Evolutionary conservation across 208 protist genomes (phyloP).

Genomic region (Acanthamoeba healyi): DNA sequence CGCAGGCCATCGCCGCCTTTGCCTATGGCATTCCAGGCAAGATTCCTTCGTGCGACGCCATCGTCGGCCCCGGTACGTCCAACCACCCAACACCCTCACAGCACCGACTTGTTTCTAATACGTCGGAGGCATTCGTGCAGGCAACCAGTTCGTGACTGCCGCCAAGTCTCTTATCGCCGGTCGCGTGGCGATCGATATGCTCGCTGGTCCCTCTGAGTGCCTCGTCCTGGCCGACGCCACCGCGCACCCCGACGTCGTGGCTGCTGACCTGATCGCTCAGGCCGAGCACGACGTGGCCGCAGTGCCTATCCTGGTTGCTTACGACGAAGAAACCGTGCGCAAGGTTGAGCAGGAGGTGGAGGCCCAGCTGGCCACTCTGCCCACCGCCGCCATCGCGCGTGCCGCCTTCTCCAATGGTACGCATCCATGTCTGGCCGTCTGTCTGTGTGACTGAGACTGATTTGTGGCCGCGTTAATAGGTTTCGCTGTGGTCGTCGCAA

Average conservation of each 20-base stretch:
- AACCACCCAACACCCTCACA: not conserved
- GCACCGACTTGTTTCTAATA: not conserved
- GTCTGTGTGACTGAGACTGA: not conserved
- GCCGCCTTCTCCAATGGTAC: slow-evolving; percentile 60
- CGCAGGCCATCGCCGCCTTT: slow-evolving; percentile 90
- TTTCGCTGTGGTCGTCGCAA: slow-evolving; percentile 77
- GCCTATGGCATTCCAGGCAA: slow-evolving; percentile 86
- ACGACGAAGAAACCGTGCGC: slow-evolving; percentile 75
- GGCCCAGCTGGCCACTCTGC: slow-evolving; percentile 79
- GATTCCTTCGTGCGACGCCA: slow-evolving; percentile 86
- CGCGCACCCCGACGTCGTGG: slow-evolving; percentile 86
- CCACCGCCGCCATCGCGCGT: slow-evolving; percentile 78
- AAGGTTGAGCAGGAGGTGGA: slow-evolving; percentile 80
- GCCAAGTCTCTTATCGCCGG: slow-evolving; percentile 91
- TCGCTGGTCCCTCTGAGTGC: slow-evolving; percentile 90
- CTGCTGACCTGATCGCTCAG: slow-evolving; percentile 91
- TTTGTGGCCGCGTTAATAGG: slow-evolving; percentile 55
- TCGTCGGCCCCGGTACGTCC: slow-evolving; percentile 85
- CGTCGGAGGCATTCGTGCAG: not conserved
- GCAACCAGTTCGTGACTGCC: slow-evolving; percentile 91
- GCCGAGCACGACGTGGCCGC: slow-evolving; percentile 89
- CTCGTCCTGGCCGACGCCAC: slow-evolving; percentile 87
- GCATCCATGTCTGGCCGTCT: not conserved
- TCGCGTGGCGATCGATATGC: slow-evolving; percentile 91
- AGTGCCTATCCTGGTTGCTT: slow-evolving; percentile 84